Conservation (phyloP, 2,329 filamentous ascomycete genomes). For the Leptographium lundbergii region DNA sequence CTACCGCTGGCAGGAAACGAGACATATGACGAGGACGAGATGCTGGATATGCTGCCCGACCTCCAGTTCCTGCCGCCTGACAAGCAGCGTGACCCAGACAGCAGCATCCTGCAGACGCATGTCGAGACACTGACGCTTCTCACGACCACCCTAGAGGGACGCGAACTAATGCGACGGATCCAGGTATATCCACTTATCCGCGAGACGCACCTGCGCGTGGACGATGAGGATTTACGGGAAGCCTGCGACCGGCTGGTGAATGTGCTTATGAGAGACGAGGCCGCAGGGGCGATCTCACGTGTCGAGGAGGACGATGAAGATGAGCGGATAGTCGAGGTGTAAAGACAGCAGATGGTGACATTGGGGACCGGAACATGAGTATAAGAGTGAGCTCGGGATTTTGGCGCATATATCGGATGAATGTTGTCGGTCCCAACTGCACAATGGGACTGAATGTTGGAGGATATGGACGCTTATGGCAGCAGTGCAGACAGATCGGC, state of each 20-base stretch:
- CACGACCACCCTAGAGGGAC: conserved; percentile 62
- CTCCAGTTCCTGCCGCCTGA: conserved; percentile 81
- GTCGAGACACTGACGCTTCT: conserved; percentile 78
- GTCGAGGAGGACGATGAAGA: conserved; percentile 36
- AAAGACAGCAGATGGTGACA: not conserved
- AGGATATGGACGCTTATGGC: too few relatives aligned
- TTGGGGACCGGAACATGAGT: not conserved
- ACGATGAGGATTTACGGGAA: conserved; percentile 70
- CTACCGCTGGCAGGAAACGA: conserved; percentile 81
- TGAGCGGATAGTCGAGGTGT: conserved; percentile 40
- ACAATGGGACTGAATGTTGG: too few relatives aligned
- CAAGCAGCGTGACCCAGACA: conserved; percentile 71
- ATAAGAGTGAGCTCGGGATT: not conserved
- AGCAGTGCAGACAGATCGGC: too few relatives aligned
- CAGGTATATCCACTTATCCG: conserved; percentile 84
- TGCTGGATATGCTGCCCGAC: conserved; percentile 75
- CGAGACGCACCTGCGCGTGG: conserved; percentile 67
- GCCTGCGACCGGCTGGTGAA: conserved; percentile 85
- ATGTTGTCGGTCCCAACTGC: not conserved
- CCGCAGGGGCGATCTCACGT: conserved; percentile 21
- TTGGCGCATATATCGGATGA: not conserved
- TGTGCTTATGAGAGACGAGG: conserved; percentile 65
- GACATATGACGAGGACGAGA: conserved; percentile 80
- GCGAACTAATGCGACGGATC: conserved; percentile 60
- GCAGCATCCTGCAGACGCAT: conserved; percentile 69